Base-by-base conservation (phyloP, 192 early-diverging fungal genomes). In the Umbelopsis ramanniana region DNA sequence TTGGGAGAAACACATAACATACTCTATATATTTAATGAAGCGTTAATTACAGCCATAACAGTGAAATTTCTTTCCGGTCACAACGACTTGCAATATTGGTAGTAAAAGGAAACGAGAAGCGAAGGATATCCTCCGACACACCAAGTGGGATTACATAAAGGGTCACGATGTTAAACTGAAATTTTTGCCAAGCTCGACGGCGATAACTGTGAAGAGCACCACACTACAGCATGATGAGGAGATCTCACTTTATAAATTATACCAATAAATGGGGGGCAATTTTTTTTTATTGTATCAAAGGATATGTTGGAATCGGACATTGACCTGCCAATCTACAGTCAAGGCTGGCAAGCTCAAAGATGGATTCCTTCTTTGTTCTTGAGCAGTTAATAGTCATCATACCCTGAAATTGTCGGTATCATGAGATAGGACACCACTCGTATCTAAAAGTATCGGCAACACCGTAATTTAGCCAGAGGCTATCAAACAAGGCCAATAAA, bases 361-460 rank as follows among this genome's bases (percentile, higher is more conserved):
- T 24, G 3, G 33, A 63, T 63, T 63, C 35, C 57, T 12, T 37
- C 0, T 63, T 63, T 63, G 33, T 17, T 63, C 57, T 63, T 37
- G 57, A 63, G 57, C n/a, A 15, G 26, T 19, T 37, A n/a, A 35
- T 63, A 63, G 57, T 63, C 57, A 63, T 63, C 33, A 63, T 63
- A 63, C 33, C 57, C 29, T 63, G 17, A 35, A 2, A 17, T 6
- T 19, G 57, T 35, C 57, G 57, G 19, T 63, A 63, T 63, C 29
- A 63, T 63, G 57, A 63, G 57, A 63, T 37, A 17, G 26, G 57
- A 35, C 29, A 63, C 26, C 33, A 38, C 57, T 63, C 57, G 33
- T 37, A 37, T 54, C 57, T 7, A 37, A 3, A 29, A 29, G 3
- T 17, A 37, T 19, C 14, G 9, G 19, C 48, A 21, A 19, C n/a